Base-by-base conservation (phyloP, 495 filamentous ascomycete genomes). In the Letharia lupina region DNA sequence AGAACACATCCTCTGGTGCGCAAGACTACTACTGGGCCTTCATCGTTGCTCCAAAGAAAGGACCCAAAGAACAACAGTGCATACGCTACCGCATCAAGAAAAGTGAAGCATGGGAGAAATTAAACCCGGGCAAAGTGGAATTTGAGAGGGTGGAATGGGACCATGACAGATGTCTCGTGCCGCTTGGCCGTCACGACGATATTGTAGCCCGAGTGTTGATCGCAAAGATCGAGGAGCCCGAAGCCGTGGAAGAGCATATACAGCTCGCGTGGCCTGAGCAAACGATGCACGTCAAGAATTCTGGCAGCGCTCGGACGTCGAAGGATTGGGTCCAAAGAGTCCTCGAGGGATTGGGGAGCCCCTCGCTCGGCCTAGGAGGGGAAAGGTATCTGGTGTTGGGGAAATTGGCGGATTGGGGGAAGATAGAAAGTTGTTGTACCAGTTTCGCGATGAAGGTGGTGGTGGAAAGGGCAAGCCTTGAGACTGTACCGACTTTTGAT, bases 1-100 rank as follows among this genome's bases (percentile, higher is more conserved):
- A 20, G 3, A 16, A 18, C 52, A 2, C 5, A 4, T 13, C 52
- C 52, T 7, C 13, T 16, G 52, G 13, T 35, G 13, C 52, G 15
- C 52, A 28, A 52, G 48, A 52, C 3, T 52, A 52, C 48, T 13
- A 44, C 13, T 61, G 59, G 59, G 37, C 59, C 31, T 31, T 61
- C 60, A 18, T 47, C 41, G 4, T 62, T 5, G 40, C 23, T 2
- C 28, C 60, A 1, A 15, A 62, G 16, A 18, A 18, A 0, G 4
- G 2, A 2, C 9, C 44, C 60, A 35, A 62, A 20, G 60, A 62
- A 16, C 60, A 33, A 31, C 15, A 40, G 15, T 40, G 60, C 41
- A 48, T 35, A 1, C 60, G 60, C 4, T 47, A 62, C 60, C 41
- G 41, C 41, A 47, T 62, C 60, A 48, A 9, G 20, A 48, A 23